Base-by-base conservation (phyloP, 176 grass and related monocot genomes). In the Lolium multiflorum region DNA sequence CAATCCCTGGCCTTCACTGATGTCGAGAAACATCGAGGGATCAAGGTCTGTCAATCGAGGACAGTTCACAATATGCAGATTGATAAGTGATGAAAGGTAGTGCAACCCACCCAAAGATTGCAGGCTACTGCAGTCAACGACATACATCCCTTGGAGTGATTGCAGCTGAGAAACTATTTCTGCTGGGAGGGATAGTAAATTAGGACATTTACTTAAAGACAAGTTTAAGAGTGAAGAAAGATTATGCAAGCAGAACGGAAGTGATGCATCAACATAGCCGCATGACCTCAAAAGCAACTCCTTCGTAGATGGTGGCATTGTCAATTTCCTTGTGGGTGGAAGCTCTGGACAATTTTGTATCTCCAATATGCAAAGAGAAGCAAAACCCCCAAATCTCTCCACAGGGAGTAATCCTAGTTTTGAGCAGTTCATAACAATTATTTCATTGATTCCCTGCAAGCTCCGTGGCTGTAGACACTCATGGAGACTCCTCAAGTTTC, bases 201-300 rank as follows among this genome's bases (percentile, higher is more conserved):
- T 71, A 26, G 60, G 64, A 74, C 71, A 87, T 1, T 13, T 57
- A 43, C 10, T 31, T 75, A 88, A 5, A 21, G 10, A 0, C 68
- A 88, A 55, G 22, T 0, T 39, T 15, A 31, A 31, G 3, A 88
- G 77, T 65, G 64, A 81, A 51, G 28, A 5, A 22, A 88, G 86
- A 44, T 67, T 82, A 22, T 75, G 22, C 77, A 88, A 81, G 55
- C 86, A 81, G 49, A 12, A 28, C n/a, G 78, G 86, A 80, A 88
- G 31, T 24, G 86, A 82, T 64, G 21, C 72, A 13, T 82, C 86
- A 38, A 76, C 52, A 38, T 47, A 47, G 28, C 86, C 79, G 14
- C 86, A 88, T 25, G 59, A 73, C 15, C 11, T 46, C 35, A 82
- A 46, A 31, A 63, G 31, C 41, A 88, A 63, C 18, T 37, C 72